These are phyloP conservation scores for Hericium rajendrae DNA, from an alignment of 768 basidiomycete genomes.

Conservation along the genomic window DNA sequence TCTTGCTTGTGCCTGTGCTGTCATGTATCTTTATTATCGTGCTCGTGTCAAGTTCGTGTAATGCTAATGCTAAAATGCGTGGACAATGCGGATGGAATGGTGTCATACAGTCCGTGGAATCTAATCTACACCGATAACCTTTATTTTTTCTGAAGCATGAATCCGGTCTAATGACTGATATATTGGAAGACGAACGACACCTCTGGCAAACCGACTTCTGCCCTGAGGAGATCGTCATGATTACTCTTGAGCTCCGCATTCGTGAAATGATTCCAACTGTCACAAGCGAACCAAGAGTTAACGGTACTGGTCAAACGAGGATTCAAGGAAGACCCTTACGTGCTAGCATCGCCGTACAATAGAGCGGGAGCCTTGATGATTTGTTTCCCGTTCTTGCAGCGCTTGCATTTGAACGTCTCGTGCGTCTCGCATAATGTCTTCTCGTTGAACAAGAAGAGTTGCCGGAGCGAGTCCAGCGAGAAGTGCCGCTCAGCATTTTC, in stretches of 20 bases:
- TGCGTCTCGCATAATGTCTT: constrained; percentile 87
- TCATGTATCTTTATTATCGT: constrained; percentile 8
- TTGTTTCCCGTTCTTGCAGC: constrained; percentile 83
- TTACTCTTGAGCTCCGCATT: constrained; percentile 82
- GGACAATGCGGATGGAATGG: no score
- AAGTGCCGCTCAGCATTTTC: constrained; percentile 95
- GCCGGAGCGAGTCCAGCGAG: constrained; percentile 76
- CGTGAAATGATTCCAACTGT: constrained; percentile 95
- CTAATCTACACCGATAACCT: not conserved
- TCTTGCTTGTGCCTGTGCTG: not conserved
- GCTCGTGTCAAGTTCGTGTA: not conserved
- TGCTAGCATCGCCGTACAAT: constrained; percentile 94
- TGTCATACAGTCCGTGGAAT: not conserved
- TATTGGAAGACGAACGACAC: constrained; percentile 97
- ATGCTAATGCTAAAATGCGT: not conserved
- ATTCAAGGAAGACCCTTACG: constrained; percentile 45
- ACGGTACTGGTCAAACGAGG: no score
- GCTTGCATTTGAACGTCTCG: constrained; percentile 95
- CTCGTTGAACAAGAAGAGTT: constrained; percentile 88
- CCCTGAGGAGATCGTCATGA: constrained; percentile 90
- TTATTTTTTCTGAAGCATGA: not conserved
- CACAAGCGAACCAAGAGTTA: not conserved
- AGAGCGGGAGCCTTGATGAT: constrained; percentile 73
- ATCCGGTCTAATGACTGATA: constrained; percentile 59
- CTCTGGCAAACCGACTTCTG: constrained; percentile 74